A percentile compares a stretch with the other conserved stretches of the same genome.
These are phyloP conservation scores for Pestalotiopsis sp. DNA, from an alignment of 2,329 filamentous ascomycete genomes.

Conservation along the genomic window DNA sequence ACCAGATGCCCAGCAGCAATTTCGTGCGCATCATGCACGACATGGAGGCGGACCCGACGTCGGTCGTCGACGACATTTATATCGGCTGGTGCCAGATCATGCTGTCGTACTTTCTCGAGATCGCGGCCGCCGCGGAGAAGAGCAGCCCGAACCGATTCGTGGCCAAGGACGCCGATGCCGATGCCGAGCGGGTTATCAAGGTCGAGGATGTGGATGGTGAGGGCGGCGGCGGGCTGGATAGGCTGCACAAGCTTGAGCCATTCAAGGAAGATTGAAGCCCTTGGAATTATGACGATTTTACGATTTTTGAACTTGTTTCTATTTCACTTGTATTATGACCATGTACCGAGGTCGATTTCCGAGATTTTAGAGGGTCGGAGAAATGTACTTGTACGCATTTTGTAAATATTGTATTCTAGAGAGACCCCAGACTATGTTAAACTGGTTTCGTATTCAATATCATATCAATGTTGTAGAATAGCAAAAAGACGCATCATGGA, in stretches of 20 bases:
- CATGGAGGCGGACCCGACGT: background rate
- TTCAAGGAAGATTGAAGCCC: background rate
- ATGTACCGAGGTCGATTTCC: background rate
- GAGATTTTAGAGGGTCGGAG: background rate
- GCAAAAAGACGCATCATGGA: too few relatives aligned
- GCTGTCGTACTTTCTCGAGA: background rate
- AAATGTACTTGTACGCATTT: too few relatives aligned
- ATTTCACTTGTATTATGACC: background rate
- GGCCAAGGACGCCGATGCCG: background rate
- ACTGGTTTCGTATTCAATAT: too few relatives aligned
- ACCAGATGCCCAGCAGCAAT: background rate
- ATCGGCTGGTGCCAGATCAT: background rate
- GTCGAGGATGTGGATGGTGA: background rate
- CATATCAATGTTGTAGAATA: too few relatives aligned
- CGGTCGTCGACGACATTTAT: background rate
- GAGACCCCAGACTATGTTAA: too few relatives aligned
- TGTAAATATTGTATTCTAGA: too few relatives aligned
- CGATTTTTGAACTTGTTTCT: background rate
- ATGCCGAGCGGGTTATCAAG: background rate
- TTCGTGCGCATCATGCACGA: background rate
- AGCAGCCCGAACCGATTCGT: background rate
- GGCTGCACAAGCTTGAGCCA: background rate
- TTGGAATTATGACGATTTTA: background rate
- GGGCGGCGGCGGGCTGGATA: background rate
- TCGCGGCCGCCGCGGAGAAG: background rate